Evolutionary conservation across 768 basidiomycete genomes (phyloP), one percentile per base, ranked within the genome.

Genomic region (Suillus clintonianus): DNA sequence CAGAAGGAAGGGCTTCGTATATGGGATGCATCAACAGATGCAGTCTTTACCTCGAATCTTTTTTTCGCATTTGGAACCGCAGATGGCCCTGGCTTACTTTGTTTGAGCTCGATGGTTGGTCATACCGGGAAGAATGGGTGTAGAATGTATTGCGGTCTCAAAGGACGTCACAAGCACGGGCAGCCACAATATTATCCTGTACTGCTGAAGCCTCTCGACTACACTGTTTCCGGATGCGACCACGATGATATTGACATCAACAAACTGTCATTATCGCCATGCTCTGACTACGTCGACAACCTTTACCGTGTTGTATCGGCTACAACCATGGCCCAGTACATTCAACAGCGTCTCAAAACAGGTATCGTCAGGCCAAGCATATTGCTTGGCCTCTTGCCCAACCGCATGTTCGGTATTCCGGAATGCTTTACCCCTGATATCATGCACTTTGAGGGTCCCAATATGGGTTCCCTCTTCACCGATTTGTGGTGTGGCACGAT

Each of bases 391-490:
- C 63, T 83, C 19, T 62, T 61, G 3, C 45, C 41, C 1, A 47
- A 65, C 1, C 61, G 51, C 11, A 68, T 62, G 0, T 69, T 80
- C 6, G 68, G 68, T 0, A 65, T 80, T 15, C 80, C 81, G 1
- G 51, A 54, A 1, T 71, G 71, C 34, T 83, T 82, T 65, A 56
- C 70, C 2, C 69, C 73, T 14, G 82, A 84, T 65, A 34, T 74
- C 1, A 84, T 84, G 82, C 82, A 84, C 64, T 71, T 79, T 0
- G 24, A 70, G 3, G 57, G 61, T 3, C 55, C 75, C 5, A 79
- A 79, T 53, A 43, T 75, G 1, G 57, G 65, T 0, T 68, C 71
- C 1, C 64, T 27, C 41, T 77, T n/a, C 60, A 68, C 17, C 11
- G 58, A 59, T 22, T 27, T 63, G 14, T 63, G 62, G 62, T 41